A percentile compares a stretch with the other conserved stretches of the same genome.
These are phyloP conservation scores for Alternaria triticina DNA, from an alignment of 2,329 filamentous ascomycete genomes.

Conservation along the genomic window DNA sequence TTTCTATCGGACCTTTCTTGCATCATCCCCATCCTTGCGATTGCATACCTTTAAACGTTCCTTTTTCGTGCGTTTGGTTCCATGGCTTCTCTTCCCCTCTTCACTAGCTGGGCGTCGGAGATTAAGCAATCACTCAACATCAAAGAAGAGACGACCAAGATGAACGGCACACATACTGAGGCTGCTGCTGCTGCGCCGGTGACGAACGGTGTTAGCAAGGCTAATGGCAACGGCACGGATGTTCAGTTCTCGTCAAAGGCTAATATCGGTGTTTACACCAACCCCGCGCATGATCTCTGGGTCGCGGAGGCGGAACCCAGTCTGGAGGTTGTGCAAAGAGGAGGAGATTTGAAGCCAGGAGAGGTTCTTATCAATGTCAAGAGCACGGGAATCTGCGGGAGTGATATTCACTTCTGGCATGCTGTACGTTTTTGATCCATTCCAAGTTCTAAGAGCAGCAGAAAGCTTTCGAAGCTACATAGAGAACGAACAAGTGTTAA, in stretches of 20 bases:
- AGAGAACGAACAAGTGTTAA: slow-evolving; percentile 1
- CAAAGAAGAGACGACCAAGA: neutral
- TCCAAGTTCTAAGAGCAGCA: no score
- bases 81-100: slow-evolving; percentile 3
- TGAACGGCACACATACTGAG: slow-evolving; percentile 4
- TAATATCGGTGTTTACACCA: slow-evolving; percentile 96
- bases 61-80: neutral
- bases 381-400: slow-evolving; percentile 97
- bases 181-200: slow-evolving; percentile 3
- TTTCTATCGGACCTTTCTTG: neutral
- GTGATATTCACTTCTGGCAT: slow-evolving; percentile 96
- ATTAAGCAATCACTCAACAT: neutral
- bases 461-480: no score
- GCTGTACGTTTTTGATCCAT: slow-evolving; percentile 65
- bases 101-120: slow-evolving; percentile 3
- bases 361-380: slow-evolving; percentile 89
- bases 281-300: slow-evolving; percentile 91
- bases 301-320: slow-evolving; percentile 78
- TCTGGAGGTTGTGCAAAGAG: slow-evolving; percentile 73
- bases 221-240: slow-evolving; percentile 33
- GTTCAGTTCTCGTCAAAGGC: slow-evolving; percentile 66
- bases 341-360: slow-evolving; percentile 74
- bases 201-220: neutral
- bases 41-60: neutral
- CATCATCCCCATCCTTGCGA: neutral